Evolutionary conservation across 495 filamentous ascomycete species (phyloP), one percentile per base, ranked within the genome.

Genomic region (Penicillium herquei): DNA sequence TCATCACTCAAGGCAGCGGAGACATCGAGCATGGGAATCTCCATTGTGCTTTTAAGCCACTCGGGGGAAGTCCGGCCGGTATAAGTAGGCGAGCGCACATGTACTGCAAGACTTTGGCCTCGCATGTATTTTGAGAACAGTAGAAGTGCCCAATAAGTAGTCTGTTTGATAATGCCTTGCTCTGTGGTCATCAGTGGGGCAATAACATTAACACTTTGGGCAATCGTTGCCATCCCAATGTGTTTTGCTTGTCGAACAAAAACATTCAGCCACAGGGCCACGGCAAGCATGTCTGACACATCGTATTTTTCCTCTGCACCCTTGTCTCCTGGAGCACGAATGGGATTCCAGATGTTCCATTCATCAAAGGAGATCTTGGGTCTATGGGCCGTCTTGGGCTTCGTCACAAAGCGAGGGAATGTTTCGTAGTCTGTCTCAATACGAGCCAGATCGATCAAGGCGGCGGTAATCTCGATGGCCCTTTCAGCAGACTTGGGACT

Each of bases 281-380:
- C 40, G 10, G 40, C 40, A 0, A 18, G 17, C 40, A 42, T 42
- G 8, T 42, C 40, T 7, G 40, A 42, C 7, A 42, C 40, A 18
- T 42, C 14, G 4, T 42, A 42, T 9, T 7, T 4, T 11, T 42
- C 40, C 11, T 42, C 40, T 7, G 40, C 40, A 5, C 40, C 40
- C 40, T 42, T 42, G 8, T 42, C 40, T 8, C 40, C 40, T 17
- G 40, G 40, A 17, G 40, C 40, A 42, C 40, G 40, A 14, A 42
- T 11, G 14, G 40, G 40, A 11, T 42, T 42, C 40, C 40, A 42
- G 18, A 42, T 42, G 21, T 42, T 42, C 40, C 40, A 42, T 18
- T 42, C 40, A 18, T 42, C 46, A 4, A 49, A 49, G n/a, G 46
- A 49, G 46, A 49, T 35, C 31, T 49, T 35, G 12, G 46, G 46